Percentiles rank a stretch among this genome's conserved stretches.
phyloP scores from a whole-genome alignment of 495 filamentous ascomycete genomes.

The Echria macrotheca region DNA sequence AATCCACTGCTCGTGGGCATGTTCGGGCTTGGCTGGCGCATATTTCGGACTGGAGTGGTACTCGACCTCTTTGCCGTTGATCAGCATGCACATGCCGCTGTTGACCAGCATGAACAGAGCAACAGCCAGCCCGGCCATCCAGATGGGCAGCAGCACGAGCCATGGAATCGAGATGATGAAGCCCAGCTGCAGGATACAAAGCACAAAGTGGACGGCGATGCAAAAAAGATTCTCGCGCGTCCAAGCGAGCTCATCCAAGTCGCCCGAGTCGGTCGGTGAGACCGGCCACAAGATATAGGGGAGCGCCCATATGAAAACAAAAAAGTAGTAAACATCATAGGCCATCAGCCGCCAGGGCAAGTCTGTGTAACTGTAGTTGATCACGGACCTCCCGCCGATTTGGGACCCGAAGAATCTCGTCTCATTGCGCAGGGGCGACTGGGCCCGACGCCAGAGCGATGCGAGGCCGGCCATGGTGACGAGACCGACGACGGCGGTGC shows the following conservation, averaged over 20 bases:
- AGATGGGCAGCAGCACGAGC: slow-evolving; percentile 45
- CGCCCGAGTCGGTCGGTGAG: slow-evolving; percentile 41
- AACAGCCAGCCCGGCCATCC: slow-evolving; percentile 36
- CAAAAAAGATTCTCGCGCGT: slow-evolving; percentile 44
- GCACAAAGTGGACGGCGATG: slow-evolving; percentile 46
- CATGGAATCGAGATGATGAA: slow-evolving; percentile 47
- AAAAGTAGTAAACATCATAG: slow-evolving; percentile 50
- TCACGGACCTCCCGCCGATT: slow-evolving; percentile 42
- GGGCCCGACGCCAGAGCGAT: slow-evolving; percentile 3
- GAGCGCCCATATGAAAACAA: slow-evolving; percentile 44
- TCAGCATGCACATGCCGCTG: slow-evolving; percentile 39
- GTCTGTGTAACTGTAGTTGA: slow-evolving; percentile 55
- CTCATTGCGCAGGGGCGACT: slow-evolving; percentile 4
- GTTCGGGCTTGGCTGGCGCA: slow-evolving; percentile 34
- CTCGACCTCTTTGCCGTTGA: slow-evolving; percentile 44
- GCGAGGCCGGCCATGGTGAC: slow-evolving; percentile 12
- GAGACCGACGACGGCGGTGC: slow-evolving; percentile 11
- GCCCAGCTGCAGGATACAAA: slow-evolving; percentile 46
- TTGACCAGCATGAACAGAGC: slow-evolving; percentile 41
- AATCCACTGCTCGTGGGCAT: slow-evolving; percentile 63
- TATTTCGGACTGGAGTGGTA: slow-evolving; percentile 40
- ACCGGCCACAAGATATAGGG: slow-evolving; percentile 51
- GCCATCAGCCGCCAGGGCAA: slow-evolving; percentile 50
- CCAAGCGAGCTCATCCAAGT: slow-evolving; percentile 54
- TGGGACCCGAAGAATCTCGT: slow-evolving; percentile 47